These are phyloP conservation scores for Penicillium dipodomyicola DNA, from an alignment of 495 filamentous ascomycete genomes.

Conservation along the genomic window DNA sequence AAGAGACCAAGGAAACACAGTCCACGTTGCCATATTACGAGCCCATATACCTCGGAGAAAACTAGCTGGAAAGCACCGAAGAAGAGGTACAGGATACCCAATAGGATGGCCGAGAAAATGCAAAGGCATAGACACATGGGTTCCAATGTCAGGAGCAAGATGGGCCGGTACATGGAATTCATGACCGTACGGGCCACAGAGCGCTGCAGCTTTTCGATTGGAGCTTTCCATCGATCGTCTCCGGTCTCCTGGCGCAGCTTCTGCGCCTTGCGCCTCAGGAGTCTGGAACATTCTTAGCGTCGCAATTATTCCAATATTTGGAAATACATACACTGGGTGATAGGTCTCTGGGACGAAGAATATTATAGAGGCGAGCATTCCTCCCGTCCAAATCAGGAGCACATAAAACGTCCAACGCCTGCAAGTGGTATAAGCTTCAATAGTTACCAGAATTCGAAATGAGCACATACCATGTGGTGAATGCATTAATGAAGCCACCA, in stretches of 20 bases:
- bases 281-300: conserved; percentile 45
- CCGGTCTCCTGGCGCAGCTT: conserved; percentile 71
- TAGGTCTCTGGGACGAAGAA: conserved; percentile 91
- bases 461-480: conserved; percentile 60
- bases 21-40: conserved; percentile 78
- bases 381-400: conserved; percentile 75
- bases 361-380: conserved; percentile 59
- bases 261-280: conserved; percentile 72
- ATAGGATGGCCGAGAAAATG: conserved; percentile 76
- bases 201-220: conserved; percentile 73
- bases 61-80: conserved; percentile 90
- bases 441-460: neutral
- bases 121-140: conserved; percentile 86
- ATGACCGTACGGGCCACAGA: conserved; percentile 70
- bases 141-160: conserved; percentile 78
- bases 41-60: conserved; percentile 72
- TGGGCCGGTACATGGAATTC: conserved; percentile 71
- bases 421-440: conserved; percentile 12
- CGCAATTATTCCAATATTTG: neutral
- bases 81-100: conserved; percentile 91
- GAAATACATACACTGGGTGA: conserved; percentile 56
- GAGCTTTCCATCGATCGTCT: conserved; percentile 71
- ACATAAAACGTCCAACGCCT: conserved; percentile 89
- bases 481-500: conserved; percentile 76
- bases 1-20: conserved; percentile 79